Conservation (phyloP, 441 rosid genomes). For the Arabidopsis lyrata region DNA sequence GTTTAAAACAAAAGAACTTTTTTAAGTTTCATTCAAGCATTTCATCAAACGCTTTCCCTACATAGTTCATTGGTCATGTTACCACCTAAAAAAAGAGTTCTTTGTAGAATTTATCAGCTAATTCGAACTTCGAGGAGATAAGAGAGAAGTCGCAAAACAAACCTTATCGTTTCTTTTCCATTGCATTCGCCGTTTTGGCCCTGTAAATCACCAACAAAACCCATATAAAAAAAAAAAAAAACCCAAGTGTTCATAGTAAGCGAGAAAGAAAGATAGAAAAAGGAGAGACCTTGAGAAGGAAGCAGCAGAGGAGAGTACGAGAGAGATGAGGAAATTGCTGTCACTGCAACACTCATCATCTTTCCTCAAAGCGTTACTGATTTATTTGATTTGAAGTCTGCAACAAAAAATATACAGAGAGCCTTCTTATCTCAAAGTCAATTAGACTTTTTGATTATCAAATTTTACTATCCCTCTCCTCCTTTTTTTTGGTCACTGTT, state of each 20-base stretch:
- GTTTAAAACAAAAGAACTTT: background rate
- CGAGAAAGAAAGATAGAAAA: background rate
- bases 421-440: no score
- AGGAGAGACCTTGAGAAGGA: conserved; percentile 51
- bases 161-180: conserved; percentile 50
- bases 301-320: conserved; percentile 46
- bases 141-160: background rate
- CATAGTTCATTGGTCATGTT: background rate
- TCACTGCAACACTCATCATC: conserved; percentile 48
- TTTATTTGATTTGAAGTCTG: no score
- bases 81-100: background rate
- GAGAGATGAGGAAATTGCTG: conserved; percentile 47
- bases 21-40: conserved; percentile 38
- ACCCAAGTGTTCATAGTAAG: conserved; percentile 4
- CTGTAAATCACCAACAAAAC: conserved; percentile 42
- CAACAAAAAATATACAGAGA: no score
- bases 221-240: background rate
- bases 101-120: conserved; percentile 5
- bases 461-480: no score
- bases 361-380: conserved; percentile 29
- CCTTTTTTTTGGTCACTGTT: no score
- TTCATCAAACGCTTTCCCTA: conserved; percentile 40
- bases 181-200: conserved; percentile 41
- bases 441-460: no score
- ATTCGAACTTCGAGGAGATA: background rate